These are phyloP conservation scores for Beauveria australis DNA, from an alignment of 2,329 filamentous ascomycete species.

Conservation along the genomic window DNA sequence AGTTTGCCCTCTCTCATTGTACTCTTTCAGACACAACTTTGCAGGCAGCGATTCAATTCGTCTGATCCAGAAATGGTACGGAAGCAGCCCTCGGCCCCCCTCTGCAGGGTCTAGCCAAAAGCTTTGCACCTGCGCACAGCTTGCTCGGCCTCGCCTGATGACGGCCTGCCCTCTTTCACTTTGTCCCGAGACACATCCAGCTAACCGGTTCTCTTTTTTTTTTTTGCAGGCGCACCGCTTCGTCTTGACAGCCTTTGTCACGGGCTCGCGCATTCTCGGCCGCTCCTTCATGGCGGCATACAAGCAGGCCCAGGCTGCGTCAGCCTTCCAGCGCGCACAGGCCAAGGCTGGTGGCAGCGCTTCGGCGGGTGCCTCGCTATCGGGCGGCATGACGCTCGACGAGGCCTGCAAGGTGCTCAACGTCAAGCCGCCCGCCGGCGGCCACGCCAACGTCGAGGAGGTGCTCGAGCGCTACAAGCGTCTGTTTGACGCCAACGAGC, in stretches of 20 bases:
- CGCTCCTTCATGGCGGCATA: slow-evolving; percentile 92
- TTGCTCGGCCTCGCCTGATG: background rate
- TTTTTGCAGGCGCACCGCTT: slow-evolving; percentile 71
- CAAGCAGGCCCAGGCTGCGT: slow-evolving; percentile 84
- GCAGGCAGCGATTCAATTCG: slow-evolving; percentile 11
- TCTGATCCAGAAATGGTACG: slow-evolving; percentile 11
- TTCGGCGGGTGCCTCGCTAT: slow-evolving; percentile 42
- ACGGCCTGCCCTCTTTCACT: background rate
- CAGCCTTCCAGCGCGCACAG: slow-evolving; percentile 69
- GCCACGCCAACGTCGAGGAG: slow-evolving; percentile 68
- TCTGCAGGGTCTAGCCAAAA: background rate
- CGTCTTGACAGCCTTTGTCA: slow-evolving; percentile 83
- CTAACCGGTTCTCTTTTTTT: background rate
- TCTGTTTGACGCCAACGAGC: slow-evolving; percentile 89
- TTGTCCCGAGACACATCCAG: background rate
- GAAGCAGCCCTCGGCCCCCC: background rate
- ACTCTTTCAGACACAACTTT: background rate
- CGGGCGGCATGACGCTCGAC: slow-evolving; percentile 78
- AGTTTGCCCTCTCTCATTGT: background rate
- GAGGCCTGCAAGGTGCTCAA: slow-evolving; percentile 98
- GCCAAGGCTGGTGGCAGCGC: slow-evolving; percentile 52
- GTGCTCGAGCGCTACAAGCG: slow-evolving; percentile 86
- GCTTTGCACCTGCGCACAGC: background rate
- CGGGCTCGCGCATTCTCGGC: slow-evolving; percentile 83
- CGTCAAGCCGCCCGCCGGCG: slow-evolving; percentile 71